phyloP scores from a whole-genome alignment of 2,329 filamentous ascomycete species.

The Penicillium sp. region DNA sequence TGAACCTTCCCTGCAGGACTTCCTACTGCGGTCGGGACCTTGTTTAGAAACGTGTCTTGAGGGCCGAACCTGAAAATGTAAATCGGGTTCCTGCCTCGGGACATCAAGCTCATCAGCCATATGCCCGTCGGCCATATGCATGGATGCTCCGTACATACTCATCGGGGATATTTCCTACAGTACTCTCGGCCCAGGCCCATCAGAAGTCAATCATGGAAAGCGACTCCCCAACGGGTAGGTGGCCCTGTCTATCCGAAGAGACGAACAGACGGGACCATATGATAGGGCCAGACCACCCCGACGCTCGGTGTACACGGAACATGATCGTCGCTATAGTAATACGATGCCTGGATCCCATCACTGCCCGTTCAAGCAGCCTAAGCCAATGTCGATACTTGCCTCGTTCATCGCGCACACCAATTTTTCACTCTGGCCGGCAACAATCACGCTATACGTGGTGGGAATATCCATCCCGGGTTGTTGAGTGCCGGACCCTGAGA shows the following conservation, averaged over 20 bases:
- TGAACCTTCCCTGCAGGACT: not conserved
- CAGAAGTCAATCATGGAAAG: not conserved
- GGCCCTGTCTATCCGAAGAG: not conserved
- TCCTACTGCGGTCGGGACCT: no score
- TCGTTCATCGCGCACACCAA: constrained; percentile 1
- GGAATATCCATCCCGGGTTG: constrained; percentile 2
- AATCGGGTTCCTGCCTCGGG: not conserved
- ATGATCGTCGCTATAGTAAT: constrained; percentile 12
- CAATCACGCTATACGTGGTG: not conserved
- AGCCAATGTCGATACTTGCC: constrained; percentile 16
- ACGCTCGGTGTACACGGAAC: constrained; percentile 12
- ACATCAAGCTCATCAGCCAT: constrained; percentile 8
- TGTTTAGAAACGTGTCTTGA: no score
- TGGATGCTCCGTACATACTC: not conserved
- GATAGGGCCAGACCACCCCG: constrained; percentile 15
- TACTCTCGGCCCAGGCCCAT: not conserved
- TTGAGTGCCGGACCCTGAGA: not conserved
- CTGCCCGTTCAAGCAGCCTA: constrained; percentile 10
- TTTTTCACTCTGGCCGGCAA: constrained; percentile 5
- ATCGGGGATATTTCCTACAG: no score
- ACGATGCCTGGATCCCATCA: constrained; percentile 5
- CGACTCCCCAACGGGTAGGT: constrained; percentile 2
- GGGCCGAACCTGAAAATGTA: not conserved
- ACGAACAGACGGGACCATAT: not conserved
- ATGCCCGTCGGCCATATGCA: not conserved